Base-by-base conservation (phyloP, 129 eudicot species). In the Flaveria trinervia region DNA sequence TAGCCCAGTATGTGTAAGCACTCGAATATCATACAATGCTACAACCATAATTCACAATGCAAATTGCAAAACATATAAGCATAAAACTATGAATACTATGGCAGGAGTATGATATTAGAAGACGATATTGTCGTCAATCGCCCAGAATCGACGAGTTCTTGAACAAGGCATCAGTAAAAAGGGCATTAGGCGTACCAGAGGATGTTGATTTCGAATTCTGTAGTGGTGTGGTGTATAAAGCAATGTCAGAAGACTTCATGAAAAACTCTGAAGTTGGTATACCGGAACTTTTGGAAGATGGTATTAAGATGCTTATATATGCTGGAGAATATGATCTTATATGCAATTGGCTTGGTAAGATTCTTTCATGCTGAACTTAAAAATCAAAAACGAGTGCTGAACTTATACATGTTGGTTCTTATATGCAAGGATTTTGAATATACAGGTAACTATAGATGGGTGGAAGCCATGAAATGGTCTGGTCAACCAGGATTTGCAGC, bases 291-390 rank as follows among this genome's bases (percentile, higher is more conserved):
- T 62, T 88, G 56, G 94, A 91, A 57, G 94, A 85, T 43, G 97
- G 88, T 55, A 86, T 91, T 61, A 71, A 83, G 68, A 46, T 85
- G 72, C 90, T 91, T n/a, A 49, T 88, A 16, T 91, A 91, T 81
- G 97, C 85, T 18, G 97, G 97, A 70, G 90, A 88, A 54, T 86
- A 85, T 70, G 97, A 91, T 82, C 83, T 85, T 23, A 79, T 85
- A 5, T 91, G 94, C 88, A 91, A 91, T 74, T 91, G 90, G 94
- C 87, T 91, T 0, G 94, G 92, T 91, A 86, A 77, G 41, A 65
- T 51, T 67, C 74, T 71, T 36, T 51, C 61, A 67, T 36, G 9
- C 20, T 1, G 15, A 22, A 10, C 12, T 13, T 25, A 61, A 26
- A 61, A 61, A 59, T 13, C 3, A 2, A 14, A 26, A 62, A 54